Evolutionary conservation across 2,329 filamentous ascomycete genomes (phyloP).

Genomic region (Herpotrichia juniperi): DNA sequence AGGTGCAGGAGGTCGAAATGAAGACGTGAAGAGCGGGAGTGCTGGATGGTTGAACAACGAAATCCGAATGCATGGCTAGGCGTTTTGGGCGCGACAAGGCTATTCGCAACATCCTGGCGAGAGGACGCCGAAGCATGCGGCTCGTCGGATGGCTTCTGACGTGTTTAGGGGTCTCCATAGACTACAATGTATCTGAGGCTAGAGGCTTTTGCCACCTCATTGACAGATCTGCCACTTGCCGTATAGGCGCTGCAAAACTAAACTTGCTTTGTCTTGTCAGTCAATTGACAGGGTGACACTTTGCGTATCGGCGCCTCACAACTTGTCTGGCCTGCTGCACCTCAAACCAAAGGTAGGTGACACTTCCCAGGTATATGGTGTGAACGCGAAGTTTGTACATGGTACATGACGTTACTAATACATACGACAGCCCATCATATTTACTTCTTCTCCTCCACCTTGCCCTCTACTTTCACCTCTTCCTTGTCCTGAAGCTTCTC

Average conservation of each 20-base stretch:
- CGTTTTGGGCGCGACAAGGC: conserved; percentile 5
- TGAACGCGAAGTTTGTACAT: background rate
- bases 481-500: background rate
- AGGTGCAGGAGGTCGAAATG: conserved; percentile 15
- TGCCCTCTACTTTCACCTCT: background rate
- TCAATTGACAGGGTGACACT: no score
- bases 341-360: no score
- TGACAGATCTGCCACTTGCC: no score
- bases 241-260: no score
- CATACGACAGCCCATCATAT: background rate
- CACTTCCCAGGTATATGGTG: no score
- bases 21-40: conserved; percentile 11
- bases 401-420: background rate
- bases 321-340: no score
- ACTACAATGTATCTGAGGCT: background rate
- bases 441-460: background rate
- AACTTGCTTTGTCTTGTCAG: no score
- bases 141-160: background rate
- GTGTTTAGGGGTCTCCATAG: background rate
- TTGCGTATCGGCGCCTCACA: no score
- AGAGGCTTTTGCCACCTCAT: no score
- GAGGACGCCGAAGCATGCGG: background rate
- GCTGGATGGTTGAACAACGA: background rate
- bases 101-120: background rate
- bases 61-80: conserved; percentile 9